These are phyloP conservation scores for Ophiocordyceps sinensis DNA, from an alignment of 2,329 filamentous ascomycete genomes.

Conservation along the genomic window DNA sequence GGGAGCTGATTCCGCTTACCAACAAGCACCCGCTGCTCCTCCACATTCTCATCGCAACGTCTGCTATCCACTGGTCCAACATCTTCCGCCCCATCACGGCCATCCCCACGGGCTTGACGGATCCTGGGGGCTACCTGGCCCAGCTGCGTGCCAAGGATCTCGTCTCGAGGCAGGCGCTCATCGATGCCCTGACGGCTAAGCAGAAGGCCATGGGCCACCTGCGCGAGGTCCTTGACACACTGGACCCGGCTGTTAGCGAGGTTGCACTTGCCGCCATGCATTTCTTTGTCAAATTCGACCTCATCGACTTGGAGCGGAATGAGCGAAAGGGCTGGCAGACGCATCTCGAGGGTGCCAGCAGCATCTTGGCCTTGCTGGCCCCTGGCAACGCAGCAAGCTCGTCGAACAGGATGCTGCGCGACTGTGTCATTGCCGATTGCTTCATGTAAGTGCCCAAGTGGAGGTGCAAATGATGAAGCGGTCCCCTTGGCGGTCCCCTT, in stretches of 20 bases:
- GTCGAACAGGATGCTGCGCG: slow-evolving; percentile 22
- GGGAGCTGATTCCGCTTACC: slow-evolving; percentile 32
- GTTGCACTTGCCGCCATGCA: slow-evolving; percentile 32
- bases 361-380: slow-evolving; percentile 22
- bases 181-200: slow-evolving; percentile 32
- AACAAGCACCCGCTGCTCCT: slow-evolving; percentile 29
- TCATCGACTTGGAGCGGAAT: slow-evolving; percentile 31
- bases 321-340: slow-evolving; percentile 27
- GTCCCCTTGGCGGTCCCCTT: no score
- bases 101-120: slow-evolving; percentile 15
- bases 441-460: slow-evolving; percentile 24
- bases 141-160: slow-evolving; percentile 22
- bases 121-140: slow-evolving; percentile 21
- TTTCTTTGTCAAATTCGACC: slow-evolving; percentile 35
- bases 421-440: slow-evolving; percentile 33
- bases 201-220: slow-evolving; percentile 31
- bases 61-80: slow-evolving; percentile 34
- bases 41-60: slow-evolving; percentile 33
- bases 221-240: slow-evolving; percentile 22
- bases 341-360: slow-evolving; percentile 30
- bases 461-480: no score
- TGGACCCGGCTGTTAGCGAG: slow-evolving; percentile 26
- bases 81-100: slow-evolving; percentile 20
- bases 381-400: slow-evolving; percentile 12
- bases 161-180: slow-evolving; percentile 23